Conservation (phyloP, 2,329 filamentous ascomycete genomes). For the Sarocladium brachiariae region DNA sequence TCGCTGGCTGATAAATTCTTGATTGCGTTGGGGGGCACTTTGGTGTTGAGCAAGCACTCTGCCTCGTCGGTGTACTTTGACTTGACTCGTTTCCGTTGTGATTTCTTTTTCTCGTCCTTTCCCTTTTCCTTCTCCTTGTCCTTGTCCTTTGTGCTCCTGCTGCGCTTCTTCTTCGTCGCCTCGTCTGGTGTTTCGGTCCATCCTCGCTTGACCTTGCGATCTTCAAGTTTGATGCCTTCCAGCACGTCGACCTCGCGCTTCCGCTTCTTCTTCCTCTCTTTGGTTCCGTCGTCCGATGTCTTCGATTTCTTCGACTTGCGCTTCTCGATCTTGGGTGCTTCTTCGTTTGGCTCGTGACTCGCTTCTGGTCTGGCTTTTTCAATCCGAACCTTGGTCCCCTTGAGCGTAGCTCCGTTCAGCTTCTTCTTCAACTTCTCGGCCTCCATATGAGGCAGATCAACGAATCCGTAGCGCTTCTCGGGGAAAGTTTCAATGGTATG, state of each 20-base stretch:
- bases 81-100: constrained; percentile 52
- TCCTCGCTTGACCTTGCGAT: constrained; percentile 77
- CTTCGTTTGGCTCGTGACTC: constrained; percentile 27
- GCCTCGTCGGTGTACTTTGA: constrained; percentile 76
- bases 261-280: constrained; percentile 35
- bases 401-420: constrained; percentile 78
- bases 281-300: constrained; percentile 21
- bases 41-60: constrained; percentile 81
- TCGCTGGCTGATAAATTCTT: constrained; percentile 35
- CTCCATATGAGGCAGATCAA: constrained; percentile 73
- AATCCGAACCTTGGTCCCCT: constrained; percentile 76
- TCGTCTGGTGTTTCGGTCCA: constrained; percentile 67
- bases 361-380: constrained; percentile 65
- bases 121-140: constrained; percentile 36
- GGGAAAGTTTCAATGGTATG: constrained; percentile 82
- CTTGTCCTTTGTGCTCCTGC: constrained; percentile 24
- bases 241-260: constrained; percentile 46
- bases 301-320: constrained; percentile 22
- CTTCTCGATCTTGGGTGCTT: constrained; percentile 18
- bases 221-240: constrained; percentile 64
- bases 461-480: constrained; percentile 82
- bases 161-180: constrained; percentile 36
- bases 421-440: constrained; percentile 90
- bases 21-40: constrained; percentile 48
- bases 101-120: constrained; percentile 32